Conservation (phyloP, 1,139 yeast species). For the Yamadazyma triangularis region DNA sequence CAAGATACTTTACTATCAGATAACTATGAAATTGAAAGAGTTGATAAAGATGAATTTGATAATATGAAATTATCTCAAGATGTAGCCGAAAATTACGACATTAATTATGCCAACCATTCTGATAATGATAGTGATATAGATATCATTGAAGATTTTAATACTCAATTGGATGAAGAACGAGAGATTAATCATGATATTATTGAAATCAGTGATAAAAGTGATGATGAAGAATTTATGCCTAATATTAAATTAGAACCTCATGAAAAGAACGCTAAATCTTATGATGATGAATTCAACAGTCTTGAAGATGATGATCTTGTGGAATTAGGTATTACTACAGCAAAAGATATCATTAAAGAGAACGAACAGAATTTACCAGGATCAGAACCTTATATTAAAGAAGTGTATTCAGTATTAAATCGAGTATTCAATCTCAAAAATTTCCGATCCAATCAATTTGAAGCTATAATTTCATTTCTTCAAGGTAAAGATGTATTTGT, state of each 20-base stretch:
- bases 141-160: slow-evolving; percentile 23
- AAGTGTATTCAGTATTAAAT: slow-evolving; percentile 55
- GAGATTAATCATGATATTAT: slow-evolving; percentile 29
- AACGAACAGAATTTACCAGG: slow-evolving; percentile 24
- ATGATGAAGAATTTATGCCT: background rate
- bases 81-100: slow-evolving; percentile 26
- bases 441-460: slow-evolving; percentile 81
- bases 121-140: slow-evolving; percentile 23
- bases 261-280: background rate
- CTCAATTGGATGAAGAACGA: slow-evolving; percentile 42
- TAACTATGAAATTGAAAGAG: slow-evolving; percentile 8
- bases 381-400: slow-evolving; percentile 39
- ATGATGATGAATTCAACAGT: slow-evolving; percentile 14
- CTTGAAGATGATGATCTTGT: slow-evolving; percentile 33
- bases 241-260: background rate
- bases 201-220: slow-evolving; percentile 20
- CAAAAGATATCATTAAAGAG: slow-evolving; percentile 11
- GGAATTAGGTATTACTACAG: slow-evolving; percentile 10
- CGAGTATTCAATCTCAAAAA: slow-evolving; percentile 57
- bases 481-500: slow-evolving; percentile 87
- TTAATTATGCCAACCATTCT: slow-evolving; percentile 14
- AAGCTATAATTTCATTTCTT: slow-evolving; percentile 80
- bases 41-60: slow-evolving; percentile 19
- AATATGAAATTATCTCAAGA: slow-evolving; percentile 27
- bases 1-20: slow-evolving; percentile 5